Percentiles rank a stretch among this genome's conserved stretches.
Evolutionary conservation across 148 eudicot genomes (phyloP).

Genomic region (Chenopodium album): DNA sequence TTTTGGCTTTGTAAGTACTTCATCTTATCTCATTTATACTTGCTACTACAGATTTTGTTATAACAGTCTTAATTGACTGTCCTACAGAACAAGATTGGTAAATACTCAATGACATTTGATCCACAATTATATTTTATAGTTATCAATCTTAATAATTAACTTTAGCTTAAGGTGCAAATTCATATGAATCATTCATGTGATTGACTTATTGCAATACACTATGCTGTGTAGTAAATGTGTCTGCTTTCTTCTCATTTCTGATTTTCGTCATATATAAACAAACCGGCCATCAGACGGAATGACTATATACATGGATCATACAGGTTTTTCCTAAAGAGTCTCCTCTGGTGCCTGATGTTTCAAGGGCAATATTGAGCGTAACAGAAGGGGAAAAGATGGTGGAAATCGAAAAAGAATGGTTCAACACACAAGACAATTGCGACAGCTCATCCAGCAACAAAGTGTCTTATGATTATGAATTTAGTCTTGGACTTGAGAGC

Average conservation of each 20-base stretch:
- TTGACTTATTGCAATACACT: not conserved
- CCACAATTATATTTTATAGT: not conserved
- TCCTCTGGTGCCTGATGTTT: slow-evolving; percentile 26
- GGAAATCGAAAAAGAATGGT: slow-evolving; percentile 20
- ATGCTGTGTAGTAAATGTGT: no score
- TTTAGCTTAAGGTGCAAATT: not conserved
- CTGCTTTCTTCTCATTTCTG: not conserved
- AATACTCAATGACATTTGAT: not conserved
- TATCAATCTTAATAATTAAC: no score
- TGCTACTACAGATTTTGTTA: no score
- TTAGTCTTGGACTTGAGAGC: slow-evolving; percentile 29
- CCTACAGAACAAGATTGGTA: no score
- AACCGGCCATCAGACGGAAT: not conserved
- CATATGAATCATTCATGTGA: no score
- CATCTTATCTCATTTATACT: not conserved
- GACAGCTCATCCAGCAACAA: not conserved
- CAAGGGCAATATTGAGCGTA: slow-evolving; percentile 17
- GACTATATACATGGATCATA: not conserved
- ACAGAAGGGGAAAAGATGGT: slow-evolving; percentile 26
- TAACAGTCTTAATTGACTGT: no score
- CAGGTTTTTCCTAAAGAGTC: slow-evolving; percentile 29
- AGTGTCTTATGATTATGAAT: not conserved
- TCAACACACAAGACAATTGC: slow-evolving; percentile 14
- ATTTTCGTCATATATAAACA: no score
- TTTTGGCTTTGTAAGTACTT: slow-evolving; percentile 26